A percentile compares a stretch with the other conserved stretches of the same genome.
Conservation (phyloP, 148 eudicot genomes). For the Limonium bicolor region DNA sequence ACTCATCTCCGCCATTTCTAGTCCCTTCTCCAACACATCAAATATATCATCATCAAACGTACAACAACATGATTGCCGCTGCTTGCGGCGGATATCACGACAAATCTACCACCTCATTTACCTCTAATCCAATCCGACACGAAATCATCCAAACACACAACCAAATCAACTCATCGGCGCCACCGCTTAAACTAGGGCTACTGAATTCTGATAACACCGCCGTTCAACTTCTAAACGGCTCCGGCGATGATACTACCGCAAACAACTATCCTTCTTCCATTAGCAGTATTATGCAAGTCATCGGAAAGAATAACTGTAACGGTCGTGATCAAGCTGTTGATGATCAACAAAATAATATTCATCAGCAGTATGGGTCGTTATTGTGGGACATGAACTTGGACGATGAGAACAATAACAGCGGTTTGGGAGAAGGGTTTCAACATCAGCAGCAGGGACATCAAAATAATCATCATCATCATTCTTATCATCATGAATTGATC, state of each 20-base stretch:
- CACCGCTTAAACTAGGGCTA: slow-evolving; percentile 11
- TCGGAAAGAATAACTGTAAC: slow-evolving; percentile 9
- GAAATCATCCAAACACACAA: slow-evolving; percentile 2
- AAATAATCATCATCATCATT: slow-evolving; percentile 6
- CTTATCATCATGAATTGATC: slow-evolving; percentile 18
- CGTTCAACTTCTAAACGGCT: no score
- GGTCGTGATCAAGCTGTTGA: not conserved
- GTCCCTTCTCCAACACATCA: slow-evolving; percentile 7
- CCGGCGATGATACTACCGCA: no score
- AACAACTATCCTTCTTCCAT: no score
- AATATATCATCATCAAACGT: not conserved
- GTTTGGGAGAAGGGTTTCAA: slow-evolving; percentile 8
- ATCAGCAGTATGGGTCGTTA: slow-evolving; percentile 11
- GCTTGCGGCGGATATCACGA: slow-evolving; percentile 9
- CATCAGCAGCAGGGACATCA: slow-evolving; percentile 13
- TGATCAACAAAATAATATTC: slow-evolving; percentile 18
- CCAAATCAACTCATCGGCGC: slow-evolving; percentile 12
- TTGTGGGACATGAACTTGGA: slow-evolving; percentile 40
- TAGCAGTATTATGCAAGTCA: slow-evolving; percentile 5
- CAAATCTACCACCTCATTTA: slow-evolving; percentile 14
- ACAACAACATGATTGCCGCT: slow-evolving; percentile 1
- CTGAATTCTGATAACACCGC: not conserved
- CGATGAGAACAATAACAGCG: slow-evolving; percentile 20
- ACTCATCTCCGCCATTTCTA: slow-evolving; percentile 27
- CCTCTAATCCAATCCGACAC: slow-evolving; percentile 14